Conservation (phyloP, 225 moss, liverwort and hornwort genomes). For the Marchantia polymorpha region DNA sequence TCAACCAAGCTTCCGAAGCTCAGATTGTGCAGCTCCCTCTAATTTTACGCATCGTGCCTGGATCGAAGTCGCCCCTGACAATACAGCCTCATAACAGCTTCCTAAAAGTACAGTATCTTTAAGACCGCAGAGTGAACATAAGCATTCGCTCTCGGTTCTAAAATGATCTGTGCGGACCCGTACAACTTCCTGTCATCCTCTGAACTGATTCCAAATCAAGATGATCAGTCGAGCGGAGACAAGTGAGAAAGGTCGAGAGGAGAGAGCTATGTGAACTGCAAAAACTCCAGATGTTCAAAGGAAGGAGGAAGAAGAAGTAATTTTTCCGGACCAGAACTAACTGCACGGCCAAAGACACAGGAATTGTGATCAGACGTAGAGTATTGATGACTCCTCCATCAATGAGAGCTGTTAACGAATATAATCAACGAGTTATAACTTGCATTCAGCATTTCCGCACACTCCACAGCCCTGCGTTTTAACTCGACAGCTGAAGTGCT, state of each 20-base stretch:
- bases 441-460: neutral
- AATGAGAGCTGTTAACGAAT: neutral
- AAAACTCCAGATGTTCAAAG: neutral
- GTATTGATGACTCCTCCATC: neutral
- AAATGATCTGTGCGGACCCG: neutral
- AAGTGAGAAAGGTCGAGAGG: neutral
- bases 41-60: slow-evolving; percentile 2
- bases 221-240: neutral
- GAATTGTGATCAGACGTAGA: neutral
- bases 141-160: neutral
- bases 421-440: neutral
- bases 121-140: neutral
- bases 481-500: neutral
- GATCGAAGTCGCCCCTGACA: neutral
- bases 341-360: neutral
- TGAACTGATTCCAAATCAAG: neutral
- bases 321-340: neutral
- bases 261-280: neutral
- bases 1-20: slow-evolving; percentile 1
- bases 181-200: neutral
- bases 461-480: neutral
- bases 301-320: neutral
- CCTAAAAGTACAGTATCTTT: neutral
- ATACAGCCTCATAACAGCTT: neutral
- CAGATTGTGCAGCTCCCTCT: slow-evolving; percentile 4